phyloP scores from a whole-genome alignment of 345 rosid genomes.

The Aethionema arabicum region DNA sequence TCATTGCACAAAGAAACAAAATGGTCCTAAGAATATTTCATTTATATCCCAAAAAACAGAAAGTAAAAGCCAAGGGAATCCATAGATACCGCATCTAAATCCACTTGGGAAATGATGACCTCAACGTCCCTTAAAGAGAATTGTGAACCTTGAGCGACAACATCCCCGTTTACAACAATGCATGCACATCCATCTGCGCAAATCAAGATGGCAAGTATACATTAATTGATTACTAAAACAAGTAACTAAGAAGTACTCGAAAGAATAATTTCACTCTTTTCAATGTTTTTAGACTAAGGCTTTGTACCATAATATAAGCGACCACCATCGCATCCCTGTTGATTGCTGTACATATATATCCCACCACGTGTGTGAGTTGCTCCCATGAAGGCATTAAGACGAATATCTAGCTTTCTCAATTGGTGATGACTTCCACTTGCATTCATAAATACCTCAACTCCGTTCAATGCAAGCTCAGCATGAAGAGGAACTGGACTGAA shows the following conservation, averaged over 20 bases:
- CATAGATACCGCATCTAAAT: conserved; percentile 79
- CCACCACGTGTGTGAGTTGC: conserved; percentile 90
- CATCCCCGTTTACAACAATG: conserved; percentile 78
- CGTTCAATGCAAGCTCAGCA: conserved; percentile 92
- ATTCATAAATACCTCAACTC: conserved; percentile 95
- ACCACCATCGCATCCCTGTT: conserved; percentile 96
- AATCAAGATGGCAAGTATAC: conserved; percentile 18
- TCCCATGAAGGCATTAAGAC: conserved; percentile 67
- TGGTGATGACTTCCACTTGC: conserved; percentile 99
- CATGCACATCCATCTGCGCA: conserved; percentile 81
- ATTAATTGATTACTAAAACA: neutral
- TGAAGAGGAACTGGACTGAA: conserved; percentile 81
- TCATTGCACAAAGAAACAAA: conserved; percentile 35
- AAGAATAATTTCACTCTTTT: neutral
- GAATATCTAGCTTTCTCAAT: conserved; percentile 77
- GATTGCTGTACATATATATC: conserved; percentile 96
- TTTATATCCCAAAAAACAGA: conserved; percentile 10
- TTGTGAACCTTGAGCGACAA: conserved; percentile 90
- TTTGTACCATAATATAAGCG: conserved; percentile 81
- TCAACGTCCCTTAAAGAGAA: conserved; percentile 91
- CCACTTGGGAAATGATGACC: conserved; percentile 82
- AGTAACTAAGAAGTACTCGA: neutral
- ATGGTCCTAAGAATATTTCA: neutral
- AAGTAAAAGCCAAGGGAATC: conserved; percentile 10
- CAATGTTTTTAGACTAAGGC: neutral